Evolutionary conservation across 2,329 filamentous ascomycete species (phyloP).

Genomic region (Aspergillus vadensis): DNA sequence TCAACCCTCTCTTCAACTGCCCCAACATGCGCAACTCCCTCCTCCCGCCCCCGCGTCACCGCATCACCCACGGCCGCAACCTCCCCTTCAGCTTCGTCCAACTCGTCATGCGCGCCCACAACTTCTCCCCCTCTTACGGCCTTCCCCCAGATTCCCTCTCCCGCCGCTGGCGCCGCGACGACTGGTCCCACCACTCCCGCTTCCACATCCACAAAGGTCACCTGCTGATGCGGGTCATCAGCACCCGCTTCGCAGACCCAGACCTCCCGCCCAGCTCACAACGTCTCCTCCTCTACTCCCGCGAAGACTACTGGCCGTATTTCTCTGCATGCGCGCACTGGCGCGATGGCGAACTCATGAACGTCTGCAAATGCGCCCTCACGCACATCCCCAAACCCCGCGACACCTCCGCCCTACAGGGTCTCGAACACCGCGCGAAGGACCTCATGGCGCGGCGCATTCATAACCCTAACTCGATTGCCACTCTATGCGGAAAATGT

Average conservation of each 20-base stretch:
- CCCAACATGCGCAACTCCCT: conserved; percentile 55
- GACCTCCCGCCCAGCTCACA: conserved; percentile 55
- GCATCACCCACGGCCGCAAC: conserved; percentile 57
- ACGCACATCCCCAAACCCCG: conserved; percentile 56
- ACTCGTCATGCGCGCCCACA: conserved; percentile 54
- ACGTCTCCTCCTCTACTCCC: conserved; percentile 60
- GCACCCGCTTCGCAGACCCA: conserved; percentile 55
- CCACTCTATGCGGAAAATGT: conserved; percentile 56
- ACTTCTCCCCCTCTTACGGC: conserved; percentile 52
- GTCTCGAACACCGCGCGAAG: conserved; percentile 46
- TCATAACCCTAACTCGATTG: conserved; percentile 47
- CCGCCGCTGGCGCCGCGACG: conserved; percentile 57
- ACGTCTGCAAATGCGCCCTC: conserved; percentile 63
- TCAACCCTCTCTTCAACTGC: conserved; percentile 61
- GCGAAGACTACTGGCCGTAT: conserved; percentile 63
- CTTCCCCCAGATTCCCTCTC: conserved; percentile 50
- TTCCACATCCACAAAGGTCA: conserved; percentile 57
- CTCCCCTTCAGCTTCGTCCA: conserved; percentile 62
- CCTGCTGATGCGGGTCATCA: conserved; percentile 61
- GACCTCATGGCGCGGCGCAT: conserved; percentile 29
- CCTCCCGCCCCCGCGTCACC: conserved; percentile 51
- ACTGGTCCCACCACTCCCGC: conserved; percentile 59
- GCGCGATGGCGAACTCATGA: conserved; percentile 62
- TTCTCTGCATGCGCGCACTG: conserved; percentile 66
- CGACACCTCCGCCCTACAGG: conserved; percentile 41